Conservation (phyloP, 176 grass and related monocot genomes). For the Phoenix roebelenii region DNA sequence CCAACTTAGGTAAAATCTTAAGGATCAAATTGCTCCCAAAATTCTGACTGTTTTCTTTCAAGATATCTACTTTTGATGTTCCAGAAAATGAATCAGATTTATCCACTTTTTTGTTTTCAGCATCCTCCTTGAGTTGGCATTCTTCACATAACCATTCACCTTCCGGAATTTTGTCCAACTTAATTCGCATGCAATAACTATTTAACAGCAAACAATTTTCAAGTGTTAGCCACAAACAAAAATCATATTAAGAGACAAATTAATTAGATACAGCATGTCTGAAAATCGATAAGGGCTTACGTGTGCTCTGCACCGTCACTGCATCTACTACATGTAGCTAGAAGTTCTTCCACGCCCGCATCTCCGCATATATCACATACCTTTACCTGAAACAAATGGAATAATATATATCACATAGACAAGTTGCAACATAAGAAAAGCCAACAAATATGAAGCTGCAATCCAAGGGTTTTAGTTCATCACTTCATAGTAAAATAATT, state of each 20-base stretch:
- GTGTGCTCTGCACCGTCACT: conserved; percentile 91
- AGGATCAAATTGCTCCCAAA: conserved; percentile 19
- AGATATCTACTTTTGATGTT: conserved; percentile 25
- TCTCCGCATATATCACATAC: conserved; percentile 97
- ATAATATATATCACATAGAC: too few species aligned
- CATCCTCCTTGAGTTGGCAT: conserved; percentile 51
- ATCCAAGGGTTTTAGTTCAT: too few species aligned
- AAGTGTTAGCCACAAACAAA: background rate
- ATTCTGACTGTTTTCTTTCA: conserved; percentile 37
- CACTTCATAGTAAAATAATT: too few species aligned
- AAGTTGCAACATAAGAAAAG: too few species aligned
- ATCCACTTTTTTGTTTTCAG: conserved; percentile 35
- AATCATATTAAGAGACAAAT: background rate
- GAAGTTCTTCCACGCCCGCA: conserved; percentile 71
- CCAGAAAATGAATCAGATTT: conserved; percentile 35
- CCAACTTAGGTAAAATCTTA: conserved; percentile 19
- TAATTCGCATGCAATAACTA: conserved; percentile 86
- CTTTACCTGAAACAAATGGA: conserved; percentile 52
- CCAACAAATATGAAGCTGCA: too few species aligned
- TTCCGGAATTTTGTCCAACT: conserved; percentile 73
- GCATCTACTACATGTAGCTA: conserved; percentile 81
- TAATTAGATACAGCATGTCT: too few species aligned
- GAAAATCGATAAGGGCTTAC: conserved; percentile 33
- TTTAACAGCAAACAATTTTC: conserved; percentile 17
- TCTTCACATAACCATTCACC: conserved; percentile 91